A percentile compares a stretch with the other conserved stretches of the same genome.
Evolutionary conservation across 768 basidiomycete species (phyloP).

Genomic region (Suillus luteus): DNA sequence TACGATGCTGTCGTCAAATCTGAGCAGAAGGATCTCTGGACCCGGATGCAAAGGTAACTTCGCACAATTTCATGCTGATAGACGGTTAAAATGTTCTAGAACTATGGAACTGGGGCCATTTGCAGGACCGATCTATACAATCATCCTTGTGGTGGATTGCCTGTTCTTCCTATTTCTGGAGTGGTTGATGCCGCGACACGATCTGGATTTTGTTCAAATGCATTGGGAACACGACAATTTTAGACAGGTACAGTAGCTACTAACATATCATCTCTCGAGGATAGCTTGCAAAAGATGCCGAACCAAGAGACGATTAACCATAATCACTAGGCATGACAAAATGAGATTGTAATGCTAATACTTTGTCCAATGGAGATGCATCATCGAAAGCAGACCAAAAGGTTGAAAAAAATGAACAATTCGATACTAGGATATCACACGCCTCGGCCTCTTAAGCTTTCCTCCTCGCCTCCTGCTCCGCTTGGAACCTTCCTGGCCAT

Average conservation of each 20-base stretch:
- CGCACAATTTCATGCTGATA: background rate
- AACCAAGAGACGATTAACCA: slow-evolving; percentile 1
- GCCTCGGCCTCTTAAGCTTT: slow-evolving; percentile 25
- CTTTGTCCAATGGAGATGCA: slow-evolving; percentile 10
- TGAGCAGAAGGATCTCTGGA: slow-evolving; percentile 69
- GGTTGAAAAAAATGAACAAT: background rate
- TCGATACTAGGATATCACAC: slow-evolving; percentile 14
- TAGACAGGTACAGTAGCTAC: slow-evolving; percentile 28
- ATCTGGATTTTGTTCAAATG: slow-evolving; percentile 71
- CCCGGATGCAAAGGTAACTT: slow-evolving; percentile 72
- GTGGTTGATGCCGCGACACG: slow-evolving; percentile 77
- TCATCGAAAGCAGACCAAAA: slow-evolving; percentile 3
- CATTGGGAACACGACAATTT: slow-evolving; percentile 56
- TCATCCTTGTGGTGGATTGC: slow-evolving; percentile 88
- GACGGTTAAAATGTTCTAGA: slow-evolving; percentile 35
- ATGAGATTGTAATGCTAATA: slow-evolving; percentile 5
- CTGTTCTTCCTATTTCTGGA: slow-evolving; percentile 85
- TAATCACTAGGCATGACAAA: slow-evolving; percentile 3
- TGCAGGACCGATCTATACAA: slow-evolving; percentile 84
- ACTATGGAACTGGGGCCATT: slow-evolving; percentile 79
- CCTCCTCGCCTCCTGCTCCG: slow-evolving; percentile 25
- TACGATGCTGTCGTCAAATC: slow-evolving; percentile 69
- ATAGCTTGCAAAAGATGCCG: slow-evolving; percentile 18
- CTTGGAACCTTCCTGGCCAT: slow-evolving; percentile 26
- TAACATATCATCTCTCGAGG: background rate